phyloP scores from a whole-genome alignment of 257 asterid species.

The Lithospermum erythrorhizon region DNA sequence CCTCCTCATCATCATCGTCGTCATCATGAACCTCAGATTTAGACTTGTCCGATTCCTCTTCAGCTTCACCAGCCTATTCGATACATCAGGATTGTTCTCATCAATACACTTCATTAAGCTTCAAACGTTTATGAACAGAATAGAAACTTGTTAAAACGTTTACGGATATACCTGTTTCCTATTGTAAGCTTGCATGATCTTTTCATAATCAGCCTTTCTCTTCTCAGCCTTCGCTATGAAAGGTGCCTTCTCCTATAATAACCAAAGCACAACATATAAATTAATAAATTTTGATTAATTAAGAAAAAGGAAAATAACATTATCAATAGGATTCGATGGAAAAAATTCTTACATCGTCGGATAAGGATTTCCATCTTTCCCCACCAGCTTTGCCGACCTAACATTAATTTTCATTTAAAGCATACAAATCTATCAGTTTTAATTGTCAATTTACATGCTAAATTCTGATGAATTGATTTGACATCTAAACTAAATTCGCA shows the following conservation, averaged over 20 bases:
- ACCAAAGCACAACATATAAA: neutral
- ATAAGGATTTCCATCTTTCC: constrained; percentile 64
- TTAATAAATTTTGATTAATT: neutral
- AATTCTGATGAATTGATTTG: neutral
- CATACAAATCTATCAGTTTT: neutral
- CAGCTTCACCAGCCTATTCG: constrained; percentile 13
- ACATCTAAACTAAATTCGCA: too few species aligned
- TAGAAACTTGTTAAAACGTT: neutral
- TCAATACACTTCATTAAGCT: neutral
- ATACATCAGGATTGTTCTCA: neutral
- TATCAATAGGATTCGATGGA: neutral
- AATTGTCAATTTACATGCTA: too few species aligned
- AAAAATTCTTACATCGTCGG: constrained; percentile 44
- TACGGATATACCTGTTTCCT: constrained; percentile 28
- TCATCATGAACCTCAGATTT: constrained; percentile 27
- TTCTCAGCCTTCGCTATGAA: constrained; percentile 63
- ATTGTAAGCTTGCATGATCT: constrained; percentile 58
- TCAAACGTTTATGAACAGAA: neutral
- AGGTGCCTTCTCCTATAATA: constrained; percentile 66
- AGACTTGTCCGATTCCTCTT: constrained; percentile 25
- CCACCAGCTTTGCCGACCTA: constrained; percentile 95
- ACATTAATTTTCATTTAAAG: too few species aligned
- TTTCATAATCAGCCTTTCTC: constrained; percentile 64
- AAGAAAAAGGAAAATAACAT: neutral
- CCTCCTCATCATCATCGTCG: constrained; percentile 23